phyloP scores from a whole-genome alignment of 2,329 filamentous ascomycete species.

The Chaetomium globosum region DNA sequence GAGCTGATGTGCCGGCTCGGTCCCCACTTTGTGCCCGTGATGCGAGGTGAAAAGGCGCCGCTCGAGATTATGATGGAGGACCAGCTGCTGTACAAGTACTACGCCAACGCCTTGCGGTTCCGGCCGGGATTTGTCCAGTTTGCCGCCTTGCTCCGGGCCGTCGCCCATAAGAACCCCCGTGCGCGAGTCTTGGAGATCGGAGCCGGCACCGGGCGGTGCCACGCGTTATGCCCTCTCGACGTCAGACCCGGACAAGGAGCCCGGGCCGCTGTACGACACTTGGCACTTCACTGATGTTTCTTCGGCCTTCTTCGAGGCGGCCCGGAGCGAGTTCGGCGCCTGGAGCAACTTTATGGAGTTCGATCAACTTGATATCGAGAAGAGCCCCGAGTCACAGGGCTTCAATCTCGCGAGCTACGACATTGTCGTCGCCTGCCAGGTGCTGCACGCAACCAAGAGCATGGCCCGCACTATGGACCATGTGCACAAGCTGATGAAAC shows the following conservation, averaged over 20 bases:
- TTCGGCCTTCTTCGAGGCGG: constrained; percentile 38
- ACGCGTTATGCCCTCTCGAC: constrained; percentile 35
- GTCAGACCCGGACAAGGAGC: background rate
- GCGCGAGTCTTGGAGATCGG: constrained; percentile 44
- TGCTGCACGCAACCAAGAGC: constrained; percentile 42
- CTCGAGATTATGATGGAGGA: constrained; percentile 44
- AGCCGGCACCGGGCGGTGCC: constrained; percentile 46
- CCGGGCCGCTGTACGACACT: background rate
- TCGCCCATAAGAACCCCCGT: constrained; percentile 26
- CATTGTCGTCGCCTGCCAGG: constrained; percentile 43
- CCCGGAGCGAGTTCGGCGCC: constrained; percentile 33
- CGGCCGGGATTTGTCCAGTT: constrained; percentile 29
- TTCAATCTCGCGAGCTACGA: constrained; percentile 40
- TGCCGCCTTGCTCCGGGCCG: constrained; percentile 24
- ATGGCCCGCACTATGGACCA: constrained; percentile 38
- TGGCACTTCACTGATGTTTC: constrained; percentile 32
- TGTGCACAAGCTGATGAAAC: constrained; percentile 42
- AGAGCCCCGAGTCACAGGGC: constrained; percentile 39
- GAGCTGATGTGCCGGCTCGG: constrained; percentile 40
- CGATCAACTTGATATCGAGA: constrained; percentile 42
- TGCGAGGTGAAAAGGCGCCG: constrained; percentile 40
- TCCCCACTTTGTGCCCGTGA: constrained; percentile 40
- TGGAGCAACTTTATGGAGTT: constrained; percentile 35
- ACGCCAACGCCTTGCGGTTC: constrained; percentile 27
- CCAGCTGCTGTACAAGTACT: constrained; percentile 42